Base-by-base conservation (phyloP, 2,329 filamentous ascomycete genomes). In the Ascochyta fabae region DNA sequence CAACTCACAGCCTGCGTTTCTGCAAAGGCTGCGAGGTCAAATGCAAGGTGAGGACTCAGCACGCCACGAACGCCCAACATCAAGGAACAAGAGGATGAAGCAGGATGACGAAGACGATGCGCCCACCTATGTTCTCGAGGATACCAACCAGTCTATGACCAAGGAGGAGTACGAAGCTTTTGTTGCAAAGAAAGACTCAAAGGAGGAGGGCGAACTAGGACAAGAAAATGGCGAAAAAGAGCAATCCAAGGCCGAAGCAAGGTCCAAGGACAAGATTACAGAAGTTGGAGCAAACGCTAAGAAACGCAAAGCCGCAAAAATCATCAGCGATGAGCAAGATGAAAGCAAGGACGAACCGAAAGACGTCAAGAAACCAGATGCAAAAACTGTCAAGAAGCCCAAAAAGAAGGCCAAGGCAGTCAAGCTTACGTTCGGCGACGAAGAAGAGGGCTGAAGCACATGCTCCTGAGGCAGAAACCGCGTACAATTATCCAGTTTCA, bases 71-170 rank as follows among this genome's bases (percentile, higher is more conserved):
- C 72, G 73, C 4, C 75, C 73, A 9, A 65, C 79, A 22, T 75
- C 78, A 10, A 75, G 80, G 46, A 79, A 79, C 42, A 80, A 76
- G 64, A 66, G 71, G 23, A 52, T 84, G 67, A 66, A 73, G 60
- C 15, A 84, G 79, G 56, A 88, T 63, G 87, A 92, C 57, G 89
- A 88, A 12, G 90, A 94, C 64, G 90, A 94, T 72, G 88, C 82
- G 45, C 91, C 91, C 0, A 81, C 91, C 0, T 86, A 91, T 47
- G 85, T 95, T 4, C 85, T 94, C 62, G 90, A 92, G 70, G 81
- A 84, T 4, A 89, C 86, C 45, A 88, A 91, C 50, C 82, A 88
- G 27, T 83, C 88, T 42, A 74, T 77, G 63, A 85, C 65, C 59
- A 83, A 77, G 66, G 77, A 77, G n/a, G 80, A 83, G 42, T 80